Base-by-base conservation (phyloP, 2,329 filamentous ascomycete species). In the Phyllosticta citriasiana region DNA sequence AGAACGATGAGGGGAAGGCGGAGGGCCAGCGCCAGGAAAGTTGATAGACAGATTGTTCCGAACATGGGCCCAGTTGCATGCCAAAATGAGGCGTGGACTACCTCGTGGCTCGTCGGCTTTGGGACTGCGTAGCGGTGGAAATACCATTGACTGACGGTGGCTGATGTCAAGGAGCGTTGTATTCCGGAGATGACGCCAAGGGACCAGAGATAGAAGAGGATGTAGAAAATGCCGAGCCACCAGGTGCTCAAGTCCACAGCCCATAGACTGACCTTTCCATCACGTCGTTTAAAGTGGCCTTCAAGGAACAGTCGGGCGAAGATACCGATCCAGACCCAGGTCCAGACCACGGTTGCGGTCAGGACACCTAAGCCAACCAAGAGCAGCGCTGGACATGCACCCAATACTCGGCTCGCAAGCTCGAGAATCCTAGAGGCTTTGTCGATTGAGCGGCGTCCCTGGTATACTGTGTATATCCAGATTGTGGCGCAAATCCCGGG, bases 141-240 rank as follows among this genome's bases (percentile, higher is more conserved):
- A 75, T 99, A 99, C 94, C 94, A 99, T 74, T 99, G 94, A 51
- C 91, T 96, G 25, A 97, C 93, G 0, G 93, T 96, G 10, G 94
- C 94, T 25, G 91, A 93, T 14, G 93, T 96, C 16, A 92, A 94
- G 24, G 90, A 87, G 62, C 94, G 87, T 73, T 99, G 93, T 24
- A 97, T 83, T 19, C 91, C 91, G 62, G 91, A 88, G 71, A 96
- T 86, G 62, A 97, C 84, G 2, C 89, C 88, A 52, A 97, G 79
- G 0, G 91, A 94, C 94, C 94, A 99, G 67, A 97, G 86, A 74
- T 97, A 97, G 78, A 97, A 88, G 63, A 97, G 78, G 66, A 97
- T 84, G 76, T 97, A 99, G 72, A 87, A 96, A 25, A 85, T 82
- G n/a, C 89, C 94, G 3, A 99, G 80, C 89, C 91, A 96, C 93